Evolutionary conservation across 768 basidiomycete species (phyloP).

Genomic region (Collybia nuda): DNA sequence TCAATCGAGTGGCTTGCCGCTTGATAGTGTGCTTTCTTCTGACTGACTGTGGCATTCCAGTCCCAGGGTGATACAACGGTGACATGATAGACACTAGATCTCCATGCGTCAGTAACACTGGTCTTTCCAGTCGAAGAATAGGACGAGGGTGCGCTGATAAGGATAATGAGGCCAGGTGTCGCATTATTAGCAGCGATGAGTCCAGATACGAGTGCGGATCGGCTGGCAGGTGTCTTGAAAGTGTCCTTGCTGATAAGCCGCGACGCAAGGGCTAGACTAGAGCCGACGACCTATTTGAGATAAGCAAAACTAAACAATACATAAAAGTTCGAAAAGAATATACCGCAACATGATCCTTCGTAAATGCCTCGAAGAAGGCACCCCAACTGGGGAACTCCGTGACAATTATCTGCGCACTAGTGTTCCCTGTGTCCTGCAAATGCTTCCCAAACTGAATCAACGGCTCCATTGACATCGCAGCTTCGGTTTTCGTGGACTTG

Average conservation of each 20-base stretch:
- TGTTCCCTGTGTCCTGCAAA: conserved; percentile 20
- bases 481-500: conserved; percentile 31
- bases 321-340: conserved; percentile 8
- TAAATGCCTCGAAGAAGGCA: conserved; percentile 38
- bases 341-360: conserved; percentile 36
- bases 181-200: conserved; percentile 32
- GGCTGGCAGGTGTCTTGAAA: conserved; percentile 29
- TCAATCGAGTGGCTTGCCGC: conserved; percentile 36
- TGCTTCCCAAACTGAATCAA: conserved; percentile 34
- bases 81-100: conserved; percentile 43
- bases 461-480: conserved; percentile 38
- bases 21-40: conserved; percentile 32
- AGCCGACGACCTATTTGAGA: conserved; percentile 32
- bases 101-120: conserved; percentile 45
- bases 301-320: not conserved
- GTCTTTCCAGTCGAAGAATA: conserved; percentile 32
- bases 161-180: conserved; percentile 40
- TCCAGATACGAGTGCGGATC: conserved; percentile 32
- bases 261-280: conserved; percentile 40
- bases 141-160: conserved; percentile 38
- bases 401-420: conserved; percentile 25
- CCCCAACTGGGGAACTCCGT: conserved; percentile 42
- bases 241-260: conserved; percentile 40
- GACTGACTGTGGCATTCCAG: conserved; percentile 40
- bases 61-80: conserved; percentile 43